Base-by-base conservation (phyloP, 805 yeast species). In the Nakazawaea wyomingensis region DNA sequence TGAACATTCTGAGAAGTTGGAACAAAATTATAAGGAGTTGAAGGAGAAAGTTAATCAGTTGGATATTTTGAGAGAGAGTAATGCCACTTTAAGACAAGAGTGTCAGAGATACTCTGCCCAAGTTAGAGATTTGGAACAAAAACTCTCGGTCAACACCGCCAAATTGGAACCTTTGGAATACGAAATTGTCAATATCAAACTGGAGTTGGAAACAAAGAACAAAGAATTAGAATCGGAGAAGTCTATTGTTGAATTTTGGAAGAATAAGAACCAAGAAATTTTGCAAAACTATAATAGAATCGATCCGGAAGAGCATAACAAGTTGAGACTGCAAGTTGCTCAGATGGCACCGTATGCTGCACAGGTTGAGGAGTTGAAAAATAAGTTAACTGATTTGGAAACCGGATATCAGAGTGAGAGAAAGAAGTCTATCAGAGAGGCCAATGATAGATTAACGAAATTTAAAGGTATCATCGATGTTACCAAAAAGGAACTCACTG, bases 21-120 rank as follows among this genome's bases (percentile, higher is more conserved):
- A 64, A 34, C 54, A 64, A 18, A 76, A 69, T 41, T 80, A 78
- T 43, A 59, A 66, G 5, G 65, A 69, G 34, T 54, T 82, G 17
- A 46, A 71, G 44, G 69, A 70, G 38, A 82, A 80, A 52, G 62
- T 82, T 40, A 73, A 79, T 44, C 83, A 82, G 49, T 58, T 84
- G 57, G 78, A 76, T 50, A 64, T 82, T 20, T 59, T 84, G 43
- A 68, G 85, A 41, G 91, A 84, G 57, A 81, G 87, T 51, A 84
- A 84, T 52, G 63, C 69, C 7, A 74, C 85, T 2, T 65, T 84
- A 49, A 70, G 90, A 39, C 65, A 66, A 43, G 86, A 81, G 41
- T 62, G 69, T 43, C 56, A 59, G 19, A 47, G 54, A 4, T 59
- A 60, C 33, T 45, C 56, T 18, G 50, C 54, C 13, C 61, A 56